Conservation (phyloP, 2,329 filamentous ascomycete genomes). For the Malbranchea cinnamomea region DNA sequence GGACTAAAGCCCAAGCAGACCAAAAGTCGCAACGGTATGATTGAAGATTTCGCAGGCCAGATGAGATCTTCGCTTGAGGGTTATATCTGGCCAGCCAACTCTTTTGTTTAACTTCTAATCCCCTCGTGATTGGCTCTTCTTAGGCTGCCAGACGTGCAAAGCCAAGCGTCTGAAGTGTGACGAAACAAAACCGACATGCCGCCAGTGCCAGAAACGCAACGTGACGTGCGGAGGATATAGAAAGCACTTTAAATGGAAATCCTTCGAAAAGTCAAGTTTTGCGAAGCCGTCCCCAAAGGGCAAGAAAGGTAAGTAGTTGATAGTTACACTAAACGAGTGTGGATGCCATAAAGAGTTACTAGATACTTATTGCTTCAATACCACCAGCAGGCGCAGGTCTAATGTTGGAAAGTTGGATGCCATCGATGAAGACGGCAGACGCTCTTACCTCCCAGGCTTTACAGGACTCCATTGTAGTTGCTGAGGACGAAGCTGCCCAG, state of each 20-base stretch:
- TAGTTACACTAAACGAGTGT: too few relatives aligned
- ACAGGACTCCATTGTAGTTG: too few relatives aligned
- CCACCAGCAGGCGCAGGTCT: too few relatives aligned
- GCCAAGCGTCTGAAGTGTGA: constrained; percentile 60
- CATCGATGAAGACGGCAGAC: constrained; percentile 7
- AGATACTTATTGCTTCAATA: too few relatives aligned
- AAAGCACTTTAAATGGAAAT: constrained; percentile 62
- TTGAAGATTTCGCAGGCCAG: too few relatives aligned
- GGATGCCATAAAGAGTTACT: too few relatives aligned
- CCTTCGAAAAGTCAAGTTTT: constrained; percentile 50
- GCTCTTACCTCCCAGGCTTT: constrained; percentile 16
- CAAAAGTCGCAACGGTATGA: constrained; percentile 60
- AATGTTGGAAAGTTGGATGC: constrained; percentile 51
- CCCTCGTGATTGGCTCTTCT: constrained; percentile 6
- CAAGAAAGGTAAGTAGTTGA: constrained; percentile 35
- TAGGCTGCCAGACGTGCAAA: constrained; percentile 61
- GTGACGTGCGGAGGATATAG: constrained; percentile 57
- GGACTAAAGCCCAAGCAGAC: constrained; percentile 52
- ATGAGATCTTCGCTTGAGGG: too few relatives aligned
- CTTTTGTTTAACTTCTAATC: too few relatives aligned
- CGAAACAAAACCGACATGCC: constrained; percentile 53
- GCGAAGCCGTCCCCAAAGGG: constrained; percentile 24
- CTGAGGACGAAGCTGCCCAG: too few relatives aligned
- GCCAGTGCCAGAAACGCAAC: constrained; percentile 50
- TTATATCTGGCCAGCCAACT: too few relatives aligned